Percentiles rank a stretch among this genome's conserved stretches.
phyloP scores from a whole-genome alignment of 208 protist species.

The Leishmania braziliensis region DNA sequence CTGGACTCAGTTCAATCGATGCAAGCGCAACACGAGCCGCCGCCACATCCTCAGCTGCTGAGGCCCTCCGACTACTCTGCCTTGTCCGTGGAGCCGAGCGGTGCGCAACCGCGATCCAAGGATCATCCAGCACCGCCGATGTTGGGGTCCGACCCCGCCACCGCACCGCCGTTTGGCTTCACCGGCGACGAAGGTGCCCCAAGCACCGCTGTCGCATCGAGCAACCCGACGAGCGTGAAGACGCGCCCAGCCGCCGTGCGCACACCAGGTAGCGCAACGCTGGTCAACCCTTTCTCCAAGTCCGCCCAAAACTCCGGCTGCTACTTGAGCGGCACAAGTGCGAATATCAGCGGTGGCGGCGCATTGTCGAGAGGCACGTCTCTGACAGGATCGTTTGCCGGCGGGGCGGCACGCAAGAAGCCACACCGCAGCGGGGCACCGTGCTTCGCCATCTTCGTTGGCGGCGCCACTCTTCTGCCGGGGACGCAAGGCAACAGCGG shows the following conservation, averaged over 20 bases:
- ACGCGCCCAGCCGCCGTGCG: background rate
- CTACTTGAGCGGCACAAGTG: background rate
- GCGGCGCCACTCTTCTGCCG: conserved; percentile 12
- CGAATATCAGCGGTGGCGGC: background rate
- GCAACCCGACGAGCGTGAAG: background rate
- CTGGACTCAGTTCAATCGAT: conserved; percentile 1
- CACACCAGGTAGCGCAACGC: conserved; percentile 9
- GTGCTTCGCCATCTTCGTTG: conserved; percentile 43
- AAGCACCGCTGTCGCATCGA: background rate
- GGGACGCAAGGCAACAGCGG: background rate
- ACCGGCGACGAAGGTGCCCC: conserved; percentile 7
- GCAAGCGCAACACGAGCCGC: background rate
- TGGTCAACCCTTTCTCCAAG: conserved; percentile 38
- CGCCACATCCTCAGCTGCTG: background rate
- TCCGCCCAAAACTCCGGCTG: background rate
- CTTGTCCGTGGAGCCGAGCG: conserved; percentile 12
- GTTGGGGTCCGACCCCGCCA: background rate
- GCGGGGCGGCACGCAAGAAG: conserved; percentile 14
- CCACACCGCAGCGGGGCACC: conserved; percentile 23
- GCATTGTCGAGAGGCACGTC: conserved; percentile 10
- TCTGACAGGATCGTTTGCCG: conserved; percentile 16
- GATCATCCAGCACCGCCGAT: background rate
- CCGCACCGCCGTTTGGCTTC: background rate
- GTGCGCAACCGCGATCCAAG: background rate
- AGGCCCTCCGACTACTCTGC: conserved; percentile 4